Conservation (phyloP, 129 eudicot genomes). For the Artemisia tridentata region DNA sequence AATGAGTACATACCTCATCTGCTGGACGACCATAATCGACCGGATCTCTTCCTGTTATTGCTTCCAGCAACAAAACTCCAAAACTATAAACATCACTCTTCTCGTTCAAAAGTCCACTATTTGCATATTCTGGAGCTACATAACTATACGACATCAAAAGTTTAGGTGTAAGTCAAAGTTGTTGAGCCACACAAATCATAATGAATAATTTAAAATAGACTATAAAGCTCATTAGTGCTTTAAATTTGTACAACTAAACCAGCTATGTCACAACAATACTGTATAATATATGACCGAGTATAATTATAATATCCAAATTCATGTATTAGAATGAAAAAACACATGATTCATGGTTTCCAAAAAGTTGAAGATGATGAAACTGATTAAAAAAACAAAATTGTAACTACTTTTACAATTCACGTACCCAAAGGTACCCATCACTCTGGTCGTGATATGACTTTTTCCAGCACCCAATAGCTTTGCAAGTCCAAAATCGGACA, state of each 20-base stretch:
- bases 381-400: too few relatives aligned
- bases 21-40: constrained; percentile 84
- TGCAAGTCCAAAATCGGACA: constrained; percentile 89
- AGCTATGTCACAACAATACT: too few relatives aligned
- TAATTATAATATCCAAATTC: too few relatives aligned
- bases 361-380: too few relatives aligned
- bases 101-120: constrained; percentile 79
- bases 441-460: constrained; percentile 80
- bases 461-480: constrained; percentile 84
- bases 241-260: too few relatives aligned
- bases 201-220: not conserved
- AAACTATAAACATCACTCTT: constrained; percentile 88
- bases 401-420: not conserved
- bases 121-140: constrained; percentile 93
- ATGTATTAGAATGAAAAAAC: too few relatives aligned
- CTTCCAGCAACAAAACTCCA: constrained; percentile 76
- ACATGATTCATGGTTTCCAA: too few relatives aligned
- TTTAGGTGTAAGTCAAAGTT: not conserved
- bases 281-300: too few relatives aligned
- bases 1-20: constrained; percentile 50
- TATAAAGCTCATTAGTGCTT: too few relatives aligned
- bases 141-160: constrained; percentile 41
- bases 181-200: not conserved
- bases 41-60: constrained; percentile 87
- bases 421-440: constrained; percentile 93